phyloP scores from a whole-genome alignment of 108 stramenopile species.

The Skeletonema menzelii region DNA sequence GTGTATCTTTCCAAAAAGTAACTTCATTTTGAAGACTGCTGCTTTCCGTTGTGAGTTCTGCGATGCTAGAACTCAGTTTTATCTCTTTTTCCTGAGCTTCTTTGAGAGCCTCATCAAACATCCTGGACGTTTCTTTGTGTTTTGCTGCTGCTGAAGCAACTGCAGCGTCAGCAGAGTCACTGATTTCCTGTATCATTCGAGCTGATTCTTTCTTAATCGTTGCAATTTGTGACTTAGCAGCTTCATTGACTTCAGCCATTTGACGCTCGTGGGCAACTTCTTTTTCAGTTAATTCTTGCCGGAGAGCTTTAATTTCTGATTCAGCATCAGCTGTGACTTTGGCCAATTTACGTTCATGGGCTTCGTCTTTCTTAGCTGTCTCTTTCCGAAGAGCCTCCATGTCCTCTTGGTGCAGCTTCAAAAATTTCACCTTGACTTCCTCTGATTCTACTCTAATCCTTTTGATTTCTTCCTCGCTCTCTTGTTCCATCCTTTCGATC shows the following conservation, averaged over 20 bases:
- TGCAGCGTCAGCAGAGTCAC: background rate
- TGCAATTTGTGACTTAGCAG: background rate
- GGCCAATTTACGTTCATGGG: conserved; percentile 15
- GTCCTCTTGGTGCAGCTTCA: conserved; percentile 4
- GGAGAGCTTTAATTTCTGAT: conserved; percentile 2
- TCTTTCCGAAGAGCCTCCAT: conserved; percentile 17
- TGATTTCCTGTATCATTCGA: background rate
- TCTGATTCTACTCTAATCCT: conserved; percentile 1
- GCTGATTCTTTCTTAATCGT: conserved; percentile 7
- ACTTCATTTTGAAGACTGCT: conserved; percentile 36
- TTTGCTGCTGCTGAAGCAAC: conserved; percentile 7
- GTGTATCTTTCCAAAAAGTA: conserved; percentile 38
- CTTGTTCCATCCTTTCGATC: conserved; percentile 18
- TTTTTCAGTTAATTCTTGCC: conserved; percentile 7
- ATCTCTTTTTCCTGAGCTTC: conserved; percentile 15
- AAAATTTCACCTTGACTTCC: conserved; percentile 1
- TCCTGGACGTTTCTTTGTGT: background rate
- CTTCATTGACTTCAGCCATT: conserved; percentile 14
- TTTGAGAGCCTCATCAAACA: background rate
- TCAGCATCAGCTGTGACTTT: conserved; percentile 6
- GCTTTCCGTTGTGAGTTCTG: background rate
- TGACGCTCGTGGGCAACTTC: conserved; percentile 6
- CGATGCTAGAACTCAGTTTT: conserved; percentile 13
- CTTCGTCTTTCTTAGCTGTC: background rate
- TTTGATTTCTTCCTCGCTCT: background rate